phyloP scores from a whole-genome alignment of 495 filamentous ascomycete genomes.

The Polyplosphaeria fusca region DNA sequence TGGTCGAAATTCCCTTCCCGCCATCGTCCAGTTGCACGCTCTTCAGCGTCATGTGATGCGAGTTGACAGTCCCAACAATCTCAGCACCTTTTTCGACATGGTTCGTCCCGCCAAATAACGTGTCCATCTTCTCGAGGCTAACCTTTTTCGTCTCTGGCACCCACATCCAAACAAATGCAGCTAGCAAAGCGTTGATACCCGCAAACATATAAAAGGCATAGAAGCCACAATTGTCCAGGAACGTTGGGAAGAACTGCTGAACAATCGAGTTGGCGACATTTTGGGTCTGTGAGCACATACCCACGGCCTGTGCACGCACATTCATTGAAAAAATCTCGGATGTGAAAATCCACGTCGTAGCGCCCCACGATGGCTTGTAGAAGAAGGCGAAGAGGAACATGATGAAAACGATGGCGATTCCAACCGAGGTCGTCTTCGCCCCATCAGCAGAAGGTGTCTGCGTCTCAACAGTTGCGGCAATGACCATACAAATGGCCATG shows the following conservation, averaged over 20 bases:
- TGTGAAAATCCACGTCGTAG: slow-evolving; percentile 66
- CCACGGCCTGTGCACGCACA: slow-evolving; percentile 64
- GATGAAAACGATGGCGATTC: slow-evolving; percentile 61
- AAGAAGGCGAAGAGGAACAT: slow-evolving; percentile 66
- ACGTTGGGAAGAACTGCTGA: slow-evolving; percentile 66
- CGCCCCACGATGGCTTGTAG: slow-evolving; percentile 68
- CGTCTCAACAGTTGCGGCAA: slow-evolving; percentile 32
- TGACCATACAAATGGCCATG: slow-evolving; percentile 52
- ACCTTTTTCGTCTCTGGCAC: slow-evolving; percentile 73
- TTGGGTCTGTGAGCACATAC: slow-evolving; percentile 64
- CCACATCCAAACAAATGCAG: slow-evolving; percentile 70
- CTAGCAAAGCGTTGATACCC: slow-evolving; percentile 56
- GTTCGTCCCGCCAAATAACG: slow-evolving; percentile 57
- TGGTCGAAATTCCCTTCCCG: background rate
- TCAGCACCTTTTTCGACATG: slow-evolving; percentile 53
- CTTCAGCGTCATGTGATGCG: slow-evolving; percentile 14
- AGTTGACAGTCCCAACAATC: slow-evolving; percentile 13
- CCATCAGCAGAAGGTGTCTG: slow-evolving; percentile 51
- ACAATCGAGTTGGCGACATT: slow-evolving; percentile 64
- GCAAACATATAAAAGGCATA: slow-evolving; percentile 54
- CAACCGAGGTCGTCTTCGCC: slow-evolving; percentile 55
- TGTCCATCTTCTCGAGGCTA: slow-evolving; percentile 63
- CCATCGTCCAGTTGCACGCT: slow-evolving; percentile 1
- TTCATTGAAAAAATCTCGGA: slow-evolving; percentile 66
- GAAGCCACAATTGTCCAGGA: slow-evolving; percentile 56